Conservation (phyloP, 2,329 filamentous ascomycete genomes). For the Trichoderma harzianum region DNA sequence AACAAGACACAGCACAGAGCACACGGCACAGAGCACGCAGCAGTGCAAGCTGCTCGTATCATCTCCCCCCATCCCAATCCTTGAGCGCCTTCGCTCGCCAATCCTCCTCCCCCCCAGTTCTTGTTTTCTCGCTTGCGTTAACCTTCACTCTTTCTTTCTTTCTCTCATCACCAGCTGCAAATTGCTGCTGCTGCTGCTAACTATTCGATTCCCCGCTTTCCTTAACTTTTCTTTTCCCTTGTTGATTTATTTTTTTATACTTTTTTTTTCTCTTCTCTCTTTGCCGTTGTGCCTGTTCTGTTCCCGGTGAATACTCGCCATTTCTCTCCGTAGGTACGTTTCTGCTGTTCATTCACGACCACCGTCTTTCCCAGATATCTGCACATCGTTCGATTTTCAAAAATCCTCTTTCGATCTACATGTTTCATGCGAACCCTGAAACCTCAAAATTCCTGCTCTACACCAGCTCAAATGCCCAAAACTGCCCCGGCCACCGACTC, state of each 20-base stretch:
- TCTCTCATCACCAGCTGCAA: slow-evolving; percentile 4
- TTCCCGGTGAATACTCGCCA: not conserved
- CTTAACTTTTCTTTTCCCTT: not conserved
- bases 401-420: not conserved
- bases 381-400: not conserved
- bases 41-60: not conserved
- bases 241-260: not conserved
- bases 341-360: not conserved
- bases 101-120: not conserved
- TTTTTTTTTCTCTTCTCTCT: not conserved
- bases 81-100: slow-evolving; percentile 1
- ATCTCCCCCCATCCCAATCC: not conserved
- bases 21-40: not conserved
- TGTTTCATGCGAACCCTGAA: not conserved
- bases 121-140: slow-evolving; percentile 14
- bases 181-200: slow-evolving; percentile 2
- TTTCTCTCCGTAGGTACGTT: not conserved
- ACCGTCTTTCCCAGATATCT: not conserved
- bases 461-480: not conserved
- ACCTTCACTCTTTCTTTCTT: slow-evolving; percentile 11
- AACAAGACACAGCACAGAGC: not conserved
- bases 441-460: not conserved
- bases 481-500: not conserved
- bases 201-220: slow-evolving; percentile 12
- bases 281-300: not conserved